phyloP scores from a whole-genome alignment of 257 asterid species.

The Solanum sejunctum region DNA sequence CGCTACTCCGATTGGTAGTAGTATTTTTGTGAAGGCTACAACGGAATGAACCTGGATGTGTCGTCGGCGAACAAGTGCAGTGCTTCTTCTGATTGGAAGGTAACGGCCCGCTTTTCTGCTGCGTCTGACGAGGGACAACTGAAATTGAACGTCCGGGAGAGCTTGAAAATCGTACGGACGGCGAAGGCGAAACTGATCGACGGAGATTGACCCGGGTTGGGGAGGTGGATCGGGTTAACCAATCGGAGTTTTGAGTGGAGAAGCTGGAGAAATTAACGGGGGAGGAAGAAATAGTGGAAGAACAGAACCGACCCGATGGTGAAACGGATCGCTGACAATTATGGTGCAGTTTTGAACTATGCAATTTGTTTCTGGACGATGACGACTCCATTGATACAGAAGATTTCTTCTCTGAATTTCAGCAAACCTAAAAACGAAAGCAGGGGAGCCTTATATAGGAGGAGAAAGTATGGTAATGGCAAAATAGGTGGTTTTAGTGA shows the following conservation, averaged over 20 bases:
- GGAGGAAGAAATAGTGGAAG: slow-evolving; percentile 36
- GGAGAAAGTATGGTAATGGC: neutral
- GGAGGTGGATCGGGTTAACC: slow-evolving; percentile 43
- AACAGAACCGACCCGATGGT: slow-evolving; percentile 60
- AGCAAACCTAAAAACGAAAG: neutral
- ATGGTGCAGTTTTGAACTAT: neutral
- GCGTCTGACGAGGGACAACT: slow-evolving; percentile 14
- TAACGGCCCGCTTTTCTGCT: slow-evolving; percentile 15
- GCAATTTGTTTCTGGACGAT: neutral
- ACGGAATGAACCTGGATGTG: slow-evolving; percentile 31
- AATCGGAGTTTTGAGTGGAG: neutral
- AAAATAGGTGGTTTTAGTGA: neutral
- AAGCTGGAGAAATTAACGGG: slow-evolving; percentile 2
- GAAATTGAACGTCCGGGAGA: slow-evolving; percentile 36
- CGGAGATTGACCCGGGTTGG: slow-evolving; percentile 61
- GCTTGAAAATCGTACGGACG: slow-evolving; percentile 45
- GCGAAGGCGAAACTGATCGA: slow-evolving; percentile 59
- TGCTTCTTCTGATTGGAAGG: slow-evolving; percentile 19
- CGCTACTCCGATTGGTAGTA: neutral
- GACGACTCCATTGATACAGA: neutral
- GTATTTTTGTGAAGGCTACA: slow-evolving; percentile 14
- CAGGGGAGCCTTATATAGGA: neutral
- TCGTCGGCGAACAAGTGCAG: slow-evolving; percentile 27
- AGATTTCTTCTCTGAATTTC: neutral
- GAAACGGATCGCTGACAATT: slow-evolving; percentile 52